These are phyloP conservation scores for Heritiera littoralis DNA, from an alignment of 345 rosid species.

Conservation along the genomic window DNA sequence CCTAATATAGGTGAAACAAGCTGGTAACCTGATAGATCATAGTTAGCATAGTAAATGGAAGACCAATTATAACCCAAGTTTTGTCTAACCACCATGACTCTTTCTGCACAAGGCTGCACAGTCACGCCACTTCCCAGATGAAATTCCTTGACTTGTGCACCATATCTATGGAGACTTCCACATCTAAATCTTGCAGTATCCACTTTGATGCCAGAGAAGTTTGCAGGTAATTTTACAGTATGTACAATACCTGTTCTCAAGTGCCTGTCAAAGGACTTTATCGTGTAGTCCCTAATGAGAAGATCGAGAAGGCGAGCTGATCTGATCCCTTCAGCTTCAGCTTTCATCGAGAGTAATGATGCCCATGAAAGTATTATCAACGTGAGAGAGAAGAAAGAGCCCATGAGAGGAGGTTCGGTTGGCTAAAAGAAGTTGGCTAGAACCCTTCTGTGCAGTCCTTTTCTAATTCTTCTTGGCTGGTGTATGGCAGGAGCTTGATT, in stretches of 20 bases:
- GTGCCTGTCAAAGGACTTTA: slow-evolving; percentile 50
- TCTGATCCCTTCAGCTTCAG: slow-evolving; percentile 49
- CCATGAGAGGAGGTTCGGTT: slow-evolving; percentile 35
- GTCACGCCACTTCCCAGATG: slow-evolving; percentile 56
- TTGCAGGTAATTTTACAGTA: slow-evolving; percentile 59
- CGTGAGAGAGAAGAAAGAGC: slow-evolving; percentile 31
- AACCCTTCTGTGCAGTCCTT: neutral
- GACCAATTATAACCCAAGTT: slow-evolving; percentile 74
- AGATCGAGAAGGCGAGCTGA: slow-evolving; percentile 68
- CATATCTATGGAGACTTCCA: slow-evolving; percentile 86
- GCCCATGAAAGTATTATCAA: slow-evolving; percentile 29
- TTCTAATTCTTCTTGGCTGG: neutral
- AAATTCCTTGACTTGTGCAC: slow-evolving; percentile 73
- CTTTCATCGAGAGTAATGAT: slow-evolving; percentile 18
- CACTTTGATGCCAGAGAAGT: slow-evolving; percentile 70
- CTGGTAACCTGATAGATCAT: slow-evolving; percentile 74
- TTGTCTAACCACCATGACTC: slow-evolving; percentile 79
- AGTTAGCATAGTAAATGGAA: slow-evolving; percentile 62
- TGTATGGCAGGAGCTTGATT: slow-evolving; percentile 16
- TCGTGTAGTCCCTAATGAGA: slow-evolving; percentile 70
- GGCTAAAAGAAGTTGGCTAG: neutral
- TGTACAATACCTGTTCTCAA: slow-evolving; percentile 62
- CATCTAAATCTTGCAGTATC: slow-evolving; percentile 73
- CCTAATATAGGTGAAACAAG: slow-evolving; percentile 81
- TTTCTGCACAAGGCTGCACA: slow-evolving; percentile 79